Evolutionary conservation across 2,329 filamentous ascomycete species (phyloP).

Genomic region (Alternaria sp.): DNA sequence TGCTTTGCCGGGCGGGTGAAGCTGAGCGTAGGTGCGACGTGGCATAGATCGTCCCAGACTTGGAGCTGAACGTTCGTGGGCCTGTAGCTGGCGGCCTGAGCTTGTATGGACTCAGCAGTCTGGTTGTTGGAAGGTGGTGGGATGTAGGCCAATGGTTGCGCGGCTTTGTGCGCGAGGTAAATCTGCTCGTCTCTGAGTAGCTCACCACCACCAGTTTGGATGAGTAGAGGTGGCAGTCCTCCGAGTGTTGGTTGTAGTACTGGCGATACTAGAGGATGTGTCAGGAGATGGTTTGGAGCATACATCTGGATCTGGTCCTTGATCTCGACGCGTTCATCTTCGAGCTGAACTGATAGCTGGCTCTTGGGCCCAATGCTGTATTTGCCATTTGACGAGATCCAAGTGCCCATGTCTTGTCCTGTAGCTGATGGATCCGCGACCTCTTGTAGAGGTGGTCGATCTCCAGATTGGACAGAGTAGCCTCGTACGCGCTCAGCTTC

Average conservation of each 20-base stretch:
- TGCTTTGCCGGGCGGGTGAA: constrained; percentile 95
- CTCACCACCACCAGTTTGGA: constrained; percentile 88
- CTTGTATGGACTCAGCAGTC: constrained; percentile 64
- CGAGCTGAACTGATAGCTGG: constrained; percentile 70
- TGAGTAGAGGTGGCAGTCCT: constrained; percentile 83
- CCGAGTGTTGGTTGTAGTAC: constrained; percentile 87
- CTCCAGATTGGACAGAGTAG: constrained; percentile 36
- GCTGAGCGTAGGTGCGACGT: constrained; percentile 89
- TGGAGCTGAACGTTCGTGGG: constrained; percentile 93
- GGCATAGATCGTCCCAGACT: constrained; percentile 94
- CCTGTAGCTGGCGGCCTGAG: constrained; percentile 71
- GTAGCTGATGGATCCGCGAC: constrained; percentile 12
- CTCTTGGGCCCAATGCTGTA: constrained; percentile 44
- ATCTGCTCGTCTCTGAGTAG: constrained; percentile 93
- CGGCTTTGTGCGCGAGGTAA: constrained; percentile 92
- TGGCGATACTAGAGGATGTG: constrained; percentile 89
- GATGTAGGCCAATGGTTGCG: constrained; percentile 78
- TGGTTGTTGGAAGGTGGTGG: constrained; percentile 55
- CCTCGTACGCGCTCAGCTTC: constrained; percentile 44
- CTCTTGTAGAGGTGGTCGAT: constrained; percentile 22
- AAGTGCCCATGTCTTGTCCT: constrained; percentile 16
- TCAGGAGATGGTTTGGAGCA: constrained; percentile 81
- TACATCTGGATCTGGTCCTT: constrained; percentile 93
- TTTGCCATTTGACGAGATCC: constrained; percentile 44
- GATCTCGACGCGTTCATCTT: constrained; percentile 68